Evolutionary conservation across 2,329 filamentous ascomycete species (phyloP), one percentile per base, ranked within the genome.

Genomic region (Ilyonectria mors-panacis): DNA sequence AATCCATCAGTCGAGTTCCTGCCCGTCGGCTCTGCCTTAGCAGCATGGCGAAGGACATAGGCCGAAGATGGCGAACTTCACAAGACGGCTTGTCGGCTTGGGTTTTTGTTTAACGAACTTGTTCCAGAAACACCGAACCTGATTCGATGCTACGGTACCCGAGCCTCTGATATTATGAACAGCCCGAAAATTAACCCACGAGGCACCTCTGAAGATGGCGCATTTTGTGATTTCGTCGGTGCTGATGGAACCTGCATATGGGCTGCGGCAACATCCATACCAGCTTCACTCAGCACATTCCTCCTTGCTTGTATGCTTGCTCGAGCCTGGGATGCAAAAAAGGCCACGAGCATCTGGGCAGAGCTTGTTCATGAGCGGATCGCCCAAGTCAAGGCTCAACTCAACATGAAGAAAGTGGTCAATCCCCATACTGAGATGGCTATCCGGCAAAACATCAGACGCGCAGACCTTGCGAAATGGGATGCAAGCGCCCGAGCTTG

Each of bases 251-350:
- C 59, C 7, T 53, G 39, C 23, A 59, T 63, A 5, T 67, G 65
- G 65, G 65, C 65, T 42, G 65, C 48, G 7, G 59, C 65, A 42
- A 67, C 65, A 28, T 67, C 59, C 6, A 45, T 42, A 10, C 15
- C 44, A 1, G 55, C 30, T 7, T 50, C 59, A 3, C 9, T 67
- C 37, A 35, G 23, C 8, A 50, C 37, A 33, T 54, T 56, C 19
- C 59, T 67, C 13, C 65, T 67, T 8, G 59, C 65, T 15, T 67
- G 65, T 37, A 63, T 67, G 59, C 50, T 67, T 21, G 65, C 55
- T 9, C 8, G 59, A 13, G 45, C 45, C 10, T 67, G 53, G 48
- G 45, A 59, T 37, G 48, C 59, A 19, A 48, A 39, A 48, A 45
- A 50, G 13, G 65, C 65, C 1, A 55, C 35, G 12, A 33, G 30